Evolutionary conservation across 1,284 basidiomycete genomes (phyloP).

Genomic region (Fomitopsis palustris): DNA sequence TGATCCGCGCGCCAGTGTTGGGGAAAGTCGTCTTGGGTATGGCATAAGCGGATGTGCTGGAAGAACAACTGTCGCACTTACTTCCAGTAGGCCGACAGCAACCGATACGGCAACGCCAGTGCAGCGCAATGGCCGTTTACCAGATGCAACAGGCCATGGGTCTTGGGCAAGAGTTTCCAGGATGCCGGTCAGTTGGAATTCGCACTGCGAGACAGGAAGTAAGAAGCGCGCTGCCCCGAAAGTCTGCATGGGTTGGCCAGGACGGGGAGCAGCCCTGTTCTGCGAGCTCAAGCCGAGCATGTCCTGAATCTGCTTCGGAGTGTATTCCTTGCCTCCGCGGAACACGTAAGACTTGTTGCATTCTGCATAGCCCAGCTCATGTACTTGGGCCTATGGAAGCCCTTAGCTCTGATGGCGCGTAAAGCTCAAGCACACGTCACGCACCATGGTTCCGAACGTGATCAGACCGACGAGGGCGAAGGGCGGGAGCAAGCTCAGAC

Average conservation of each 20-base stretch:
- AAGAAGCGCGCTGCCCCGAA: conserved; percentile 93
- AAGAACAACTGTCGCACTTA: conserved; percentile 25
- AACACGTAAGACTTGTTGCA: conserved; percentile 99
- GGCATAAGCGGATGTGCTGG: neutral
- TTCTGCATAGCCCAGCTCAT: conserved; percentile 95
- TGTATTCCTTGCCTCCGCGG: conserved; percentile 98
- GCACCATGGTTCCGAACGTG: conserved; percentile 95
- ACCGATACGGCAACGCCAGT: conserved; percentile 95
- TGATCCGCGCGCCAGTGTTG: conserved; percentile 94
- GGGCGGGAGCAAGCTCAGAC: conserved; percentile 89
- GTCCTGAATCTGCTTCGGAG: conserved; percentile 96
- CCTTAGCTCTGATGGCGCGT: neutral
- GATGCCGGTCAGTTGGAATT: conserved; percentile 95
- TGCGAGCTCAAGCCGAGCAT: conserved; percentile 91
- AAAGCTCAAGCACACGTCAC: conserved; percentile 6
- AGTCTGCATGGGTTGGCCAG: conserved; percentile 80
- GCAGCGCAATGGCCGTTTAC: conserved; percentile 93
- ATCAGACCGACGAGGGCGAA: conserved; percentile 94
- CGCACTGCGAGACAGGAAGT: conserved; percentile 89
- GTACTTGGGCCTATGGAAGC: conserved; percentile 84
- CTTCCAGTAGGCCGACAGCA: conserved; percentile 93
- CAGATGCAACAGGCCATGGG: conserved; percentile 97
- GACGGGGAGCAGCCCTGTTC: conserved; percentile 76
- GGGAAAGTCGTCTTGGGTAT: conserved; percentile 80
- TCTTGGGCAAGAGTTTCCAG: conserved; percentile 89